Conservation (phyloP, 176 grass and related monocot species). For the Oryza longistaminata region DNA sequence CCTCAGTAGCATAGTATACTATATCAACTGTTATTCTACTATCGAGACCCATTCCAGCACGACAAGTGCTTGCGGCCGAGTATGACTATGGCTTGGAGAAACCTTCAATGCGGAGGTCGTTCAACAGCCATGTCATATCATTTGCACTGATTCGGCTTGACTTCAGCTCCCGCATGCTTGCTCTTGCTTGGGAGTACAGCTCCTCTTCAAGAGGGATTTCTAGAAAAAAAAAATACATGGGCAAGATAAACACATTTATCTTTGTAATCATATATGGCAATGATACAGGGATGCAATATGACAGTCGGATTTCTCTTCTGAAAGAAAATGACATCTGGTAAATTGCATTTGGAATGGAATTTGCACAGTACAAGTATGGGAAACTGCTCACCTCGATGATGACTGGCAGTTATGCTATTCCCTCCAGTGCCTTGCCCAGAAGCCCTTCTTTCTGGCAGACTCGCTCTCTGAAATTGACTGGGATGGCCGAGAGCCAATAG, state of each 20-base stretch:
- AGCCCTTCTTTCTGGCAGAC: conserved; percentile 67
- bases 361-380: not conserved
- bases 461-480: conserved; percentile 42
- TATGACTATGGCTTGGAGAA: conserved; percentile 13
- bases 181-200: conserved; percentile 22
- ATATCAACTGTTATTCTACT: conserved; percentile 39
- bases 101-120: conserved; percentile 25
- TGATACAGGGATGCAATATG: not conserved
- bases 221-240: not conserved
- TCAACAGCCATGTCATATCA: conserved; percentile 9
- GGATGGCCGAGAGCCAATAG: conserved; percentile 51
- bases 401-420: conserved; percentile 42
- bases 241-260: not conserved
- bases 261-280: not conserved
- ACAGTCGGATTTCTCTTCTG: not conserved
- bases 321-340: not conserved
- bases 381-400: conserved; percentile 36
- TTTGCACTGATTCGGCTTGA: not conserved
- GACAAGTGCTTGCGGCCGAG: not conserved
- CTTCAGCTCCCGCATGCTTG: conserved; percentile 5
- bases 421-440: conserved; percentile 68
- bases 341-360: not conserved
- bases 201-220: conserved; percentile 15
- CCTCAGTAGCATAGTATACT: conserved; percentile 36
- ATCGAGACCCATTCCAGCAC: not conserved